Evolutionary conservation across 2,329 filamentous ascomycete species (phyloP), one percentile per base, ranked within the genome.

Genomic region (Aspergillus nomiae): DNA sequence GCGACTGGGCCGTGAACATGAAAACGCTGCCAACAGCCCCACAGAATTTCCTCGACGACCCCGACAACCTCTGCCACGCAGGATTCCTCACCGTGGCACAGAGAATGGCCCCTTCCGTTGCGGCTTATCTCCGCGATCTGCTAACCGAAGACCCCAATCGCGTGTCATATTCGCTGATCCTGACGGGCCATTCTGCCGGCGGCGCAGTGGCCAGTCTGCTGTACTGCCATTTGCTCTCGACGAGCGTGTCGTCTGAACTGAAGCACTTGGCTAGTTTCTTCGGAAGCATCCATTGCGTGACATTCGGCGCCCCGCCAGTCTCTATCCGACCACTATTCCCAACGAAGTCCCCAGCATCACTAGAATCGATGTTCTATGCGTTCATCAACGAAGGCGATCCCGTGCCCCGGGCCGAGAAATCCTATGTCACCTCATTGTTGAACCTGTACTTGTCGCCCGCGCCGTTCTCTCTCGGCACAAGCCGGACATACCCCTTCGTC

Each of bases 341-440:
- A 67, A 32, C 24, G 3, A 50, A 50, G 26, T 50, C 46, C 1
- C 26, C 82, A 93, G 88, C 76, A 0, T 76, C 81, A 14, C 76
- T 86, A 26, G 77, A 82, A 32, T 92, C 88, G 62, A 74, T 94
- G 5, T 96, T 96, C 74, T 84, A 92, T 58, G 87, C 86, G 48
- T 92, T 96, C 73, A 83, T 94, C 70, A 97, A 96, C 72, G 92
- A 96, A 75, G 92, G 92, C 4, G 93, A 96, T 67, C 92, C 91
- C 0, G 90, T 96, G 0, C 84, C 87, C 0, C 81, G 92, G 32
- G 92, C 92, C 0, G 92, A 96, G 72, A 90, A 88, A 76, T 84
- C 87, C 0, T 94, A 96, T 69, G 83, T 96, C 19, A 86, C 85
- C 65, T 91, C 87, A 38, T 81, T 96, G 11, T 77, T 95, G 1